phyloP scores from a whole-genome alignment of 1,284 basidiomycete species.

The Boletellus deceptivus region DNA sequence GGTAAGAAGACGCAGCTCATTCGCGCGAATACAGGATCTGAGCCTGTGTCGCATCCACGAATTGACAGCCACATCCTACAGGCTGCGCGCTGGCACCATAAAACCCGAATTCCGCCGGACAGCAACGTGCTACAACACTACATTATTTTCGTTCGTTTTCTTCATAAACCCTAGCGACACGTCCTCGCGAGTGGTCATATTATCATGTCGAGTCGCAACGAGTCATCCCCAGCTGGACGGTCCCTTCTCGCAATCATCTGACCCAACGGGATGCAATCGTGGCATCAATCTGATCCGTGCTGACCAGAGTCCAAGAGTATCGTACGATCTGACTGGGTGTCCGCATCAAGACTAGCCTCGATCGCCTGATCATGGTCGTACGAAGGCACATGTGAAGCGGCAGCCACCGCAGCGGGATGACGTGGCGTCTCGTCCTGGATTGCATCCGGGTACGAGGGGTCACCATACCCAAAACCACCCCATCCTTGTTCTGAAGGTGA shows the following conservation, averaged over 20 bases:
- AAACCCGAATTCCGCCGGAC: no score
- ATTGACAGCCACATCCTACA: no score
- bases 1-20: no score
- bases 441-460: conserved; percentile 37
- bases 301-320: conserved; percentile 23
- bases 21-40: no score
- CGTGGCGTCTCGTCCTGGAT: conserved; percentile 48
- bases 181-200: conserved; percentile 5
- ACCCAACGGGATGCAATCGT: conserved; percentile 5
- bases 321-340: conserved; percentile 34
- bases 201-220: conserved; percentile 6
- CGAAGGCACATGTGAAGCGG: conserved; percentile 26
- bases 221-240: background rate
- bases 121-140: background rate
- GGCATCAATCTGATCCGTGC: conserved; percentile 11
- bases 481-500: conserved; percentile 32
- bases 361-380: conserved; percentile 29
- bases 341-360: conserved; percentile 26
- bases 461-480: conserved; percentile 42
- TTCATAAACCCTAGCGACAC: conserved; percentile 1
- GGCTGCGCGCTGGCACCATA: no score
- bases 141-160: background rate
- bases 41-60: no score
- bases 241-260: conserved; percentile 8
- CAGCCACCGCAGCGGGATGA: conserved; percentile 37